Conservation (phyloP, 108 stramenopile genomes). For the Parmales sp. region DNA sequence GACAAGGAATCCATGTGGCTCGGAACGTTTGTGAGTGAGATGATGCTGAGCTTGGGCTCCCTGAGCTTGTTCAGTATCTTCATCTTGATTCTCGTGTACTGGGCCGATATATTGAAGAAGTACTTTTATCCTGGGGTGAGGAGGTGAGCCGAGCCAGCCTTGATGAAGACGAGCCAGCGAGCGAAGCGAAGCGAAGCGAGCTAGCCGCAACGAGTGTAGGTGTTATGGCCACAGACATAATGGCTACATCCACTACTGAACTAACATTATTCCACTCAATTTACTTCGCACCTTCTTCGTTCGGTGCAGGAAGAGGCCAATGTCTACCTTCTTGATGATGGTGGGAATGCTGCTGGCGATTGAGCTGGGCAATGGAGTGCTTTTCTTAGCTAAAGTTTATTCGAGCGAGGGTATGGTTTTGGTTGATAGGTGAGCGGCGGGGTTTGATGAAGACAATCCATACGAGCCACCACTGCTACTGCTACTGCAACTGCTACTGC, state of each 20-base stretch:
- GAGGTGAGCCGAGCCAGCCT: too few relatives aligned
- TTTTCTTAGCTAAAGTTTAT: conserved; percentile 67
- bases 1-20: conserved; percentile 74
- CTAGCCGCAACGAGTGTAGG: too few relatives aligned
- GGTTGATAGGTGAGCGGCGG: too few relatives aligned
- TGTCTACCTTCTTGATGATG: conserved; percentile 69
- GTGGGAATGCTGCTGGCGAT: conserved; percentile 51
- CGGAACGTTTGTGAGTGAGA: conserved; percentile 63
- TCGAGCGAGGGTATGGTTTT: conserved; percentile 88
- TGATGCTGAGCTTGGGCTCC: conserved; percentile 68
- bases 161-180: neutral
- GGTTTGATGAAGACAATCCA: too few relatives aligned
- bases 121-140: conserved; percentile 78
- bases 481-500: too few relatives aligned
- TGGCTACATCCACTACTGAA: too few relatives aligned
- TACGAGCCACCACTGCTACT: too few relatives aligned
- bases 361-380: conserved; percentile 59
- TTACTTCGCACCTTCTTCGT: neutral
- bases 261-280: neutral
- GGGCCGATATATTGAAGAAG: conserved; percentile 93
- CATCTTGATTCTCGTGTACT: conserved; percentile 89
- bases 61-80: conserved; percentile 85
- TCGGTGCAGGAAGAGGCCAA: conserved; percentile 45
- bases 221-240: too few relatives aligned
- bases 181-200: neutral